Evolutionary conservation across 345 rosid genomes (phyloP).

Genomic region (Eucalyptus erythrocorys): DNA sequence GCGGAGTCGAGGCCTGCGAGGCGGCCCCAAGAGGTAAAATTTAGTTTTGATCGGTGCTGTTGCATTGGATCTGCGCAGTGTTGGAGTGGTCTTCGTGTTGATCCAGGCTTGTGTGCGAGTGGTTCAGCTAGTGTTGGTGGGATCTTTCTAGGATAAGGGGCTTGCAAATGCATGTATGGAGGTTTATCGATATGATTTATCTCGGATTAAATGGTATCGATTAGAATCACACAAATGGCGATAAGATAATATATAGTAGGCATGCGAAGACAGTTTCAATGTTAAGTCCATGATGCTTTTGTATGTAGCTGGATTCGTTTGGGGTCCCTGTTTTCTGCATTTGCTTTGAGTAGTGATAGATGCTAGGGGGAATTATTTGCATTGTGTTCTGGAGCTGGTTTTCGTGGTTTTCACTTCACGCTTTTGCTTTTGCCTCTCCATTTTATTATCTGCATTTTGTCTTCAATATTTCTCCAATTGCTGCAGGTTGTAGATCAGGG

Average conservation of each 20-base stretch:
- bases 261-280: neutral
- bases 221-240: neutral
- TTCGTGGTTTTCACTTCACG: neutral
- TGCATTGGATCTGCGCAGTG: neutral
- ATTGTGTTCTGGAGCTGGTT: neutral
- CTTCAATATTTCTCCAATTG: neutral
- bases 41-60: neutral
- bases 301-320: neutral
- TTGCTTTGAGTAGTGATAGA: neutral
- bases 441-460: neutral
- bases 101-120: neutral
- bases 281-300: neutral
- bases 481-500: constrained; percentile 13
- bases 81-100: neutral
- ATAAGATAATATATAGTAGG: neutral
- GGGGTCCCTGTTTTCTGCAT: neutral
- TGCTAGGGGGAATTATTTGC: neutral
- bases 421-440: neutral
- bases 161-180: neutral
- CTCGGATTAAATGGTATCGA: no score
- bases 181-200: neutral
- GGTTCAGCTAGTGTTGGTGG: neutral
- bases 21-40: constrained; percentile 22
- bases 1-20: constrained; percentile 19
- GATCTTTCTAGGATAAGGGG: neutral